phyloP scores from a whole-genome alignment of 345 rosid species.

The Citrus mangshanensis region DNA sequence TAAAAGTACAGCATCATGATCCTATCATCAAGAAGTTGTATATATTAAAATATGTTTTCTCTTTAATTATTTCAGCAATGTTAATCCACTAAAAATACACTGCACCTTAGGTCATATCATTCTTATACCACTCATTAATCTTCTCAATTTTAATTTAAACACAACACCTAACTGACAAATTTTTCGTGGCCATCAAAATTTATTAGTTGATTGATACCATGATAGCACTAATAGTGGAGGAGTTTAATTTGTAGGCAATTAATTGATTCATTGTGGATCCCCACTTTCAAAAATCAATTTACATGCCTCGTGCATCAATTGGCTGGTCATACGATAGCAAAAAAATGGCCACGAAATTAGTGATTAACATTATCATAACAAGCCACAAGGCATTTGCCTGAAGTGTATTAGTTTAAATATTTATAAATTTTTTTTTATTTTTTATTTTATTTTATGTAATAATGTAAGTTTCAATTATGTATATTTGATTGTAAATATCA shows the following conservation, averaged over 20 bases:
- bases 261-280: not conserved
- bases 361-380: not conserved
- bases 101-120: not conserved
- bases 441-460: too few relatives aligned
- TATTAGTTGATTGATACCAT: not conserved
- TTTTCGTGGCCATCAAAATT: not conserved
- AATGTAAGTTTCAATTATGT: accelerated
- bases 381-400: accelerated
- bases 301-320: not conserved
- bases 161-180: not conserved
- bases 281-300: not conserved
- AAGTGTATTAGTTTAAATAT: too few relatives aligned
- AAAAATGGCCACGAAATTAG: not conserved
- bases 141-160: not conserved
- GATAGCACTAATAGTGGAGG: not conserved
- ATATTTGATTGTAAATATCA: too few relatives aligned
- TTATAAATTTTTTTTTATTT: too few relatives aligned
- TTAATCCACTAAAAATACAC: too few relatives aligned
- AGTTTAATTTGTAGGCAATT: not conserved
- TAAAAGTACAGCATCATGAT: not conserved
- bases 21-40: too few relatives aligned
- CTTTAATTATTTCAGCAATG: too few relatives aligned
- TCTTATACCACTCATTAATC: not conserved
- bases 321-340: not conserved
- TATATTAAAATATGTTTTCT: too few relatives aligned